phyloP scores from a whole-genome alignment of 2,329 filamentous ascomycete species.

The Myriosclerotinia scirpicola region DNA sequence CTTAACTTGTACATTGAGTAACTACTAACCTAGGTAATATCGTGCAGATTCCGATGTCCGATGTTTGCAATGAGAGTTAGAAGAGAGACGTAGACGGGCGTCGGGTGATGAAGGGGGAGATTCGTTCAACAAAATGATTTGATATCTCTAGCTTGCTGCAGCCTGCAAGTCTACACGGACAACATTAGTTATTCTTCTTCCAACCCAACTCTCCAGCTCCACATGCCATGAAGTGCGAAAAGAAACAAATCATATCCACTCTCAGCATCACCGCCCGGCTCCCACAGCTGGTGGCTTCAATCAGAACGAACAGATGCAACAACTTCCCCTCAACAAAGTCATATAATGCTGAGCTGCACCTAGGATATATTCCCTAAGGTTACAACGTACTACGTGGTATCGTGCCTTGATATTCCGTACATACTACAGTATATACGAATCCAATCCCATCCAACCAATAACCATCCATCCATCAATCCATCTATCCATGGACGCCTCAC shows the following conservation, averaged over 20 bases:
- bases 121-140: no score
- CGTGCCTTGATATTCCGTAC: no score
- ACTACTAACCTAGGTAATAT: neutral
- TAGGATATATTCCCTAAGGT: neutral
- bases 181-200: neutral
- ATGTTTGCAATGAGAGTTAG: neutral
- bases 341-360: neutral
- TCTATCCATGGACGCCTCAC: neutral
- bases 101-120: neutral
- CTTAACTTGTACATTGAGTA: neutral
- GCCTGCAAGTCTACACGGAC: neutral
- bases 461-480: neutral
- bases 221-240: neutral
- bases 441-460: slow-evolving; percentile 6
- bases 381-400: no score
- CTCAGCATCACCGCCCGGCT: neutral
- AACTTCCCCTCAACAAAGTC: neutral
- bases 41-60: neutral
- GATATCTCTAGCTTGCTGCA: neutral
- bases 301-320: neutral
- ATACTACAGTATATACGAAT: neutral
- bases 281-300: neutral
- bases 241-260: neutral
- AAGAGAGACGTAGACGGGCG: neutral
- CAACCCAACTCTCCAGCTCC: neutral